Evolutionary conservation across 2,329 filamentous ascomycete genomes (phyloP), one percentile per base, ranked within the genome.

Genomic region (Penicillium brasilianum): DNA sequence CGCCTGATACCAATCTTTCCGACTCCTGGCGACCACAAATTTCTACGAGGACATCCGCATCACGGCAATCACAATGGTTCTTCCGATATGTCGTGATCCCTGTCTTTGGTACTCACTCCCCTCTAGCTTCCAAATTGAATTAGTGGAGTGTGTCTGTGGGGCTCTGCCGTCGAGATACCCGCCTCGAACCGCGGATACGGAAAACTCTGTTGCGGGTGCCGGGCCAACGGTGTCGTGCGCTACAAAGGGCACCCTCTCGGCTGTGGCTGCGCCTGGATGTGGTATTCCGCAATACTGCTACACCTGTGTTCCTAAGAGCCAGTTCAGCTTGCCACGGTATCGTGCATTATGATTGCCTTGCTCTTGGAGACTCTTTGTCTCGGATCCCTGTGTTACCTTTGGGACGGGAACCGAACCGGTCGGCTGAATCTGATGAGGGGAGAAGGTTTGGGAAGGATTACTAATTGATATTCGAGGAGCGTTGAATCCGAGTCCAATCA

Each of bases 81-180:
- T 55, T 20, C 41, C 39, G 10, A 46, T 37, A 49, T 57, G 25
- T 46, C 16, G 8, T 57, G 37, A 54, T 44, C 20, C 53, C 48
- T 43, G 52, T 41, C 48, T 52, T 48, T 53, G 53, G 34, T 20
- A 36, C 39, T 37, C 28, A 39, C 18, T 44, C 36, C 25, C n/a
- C n/a, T n/a, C 25, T 52, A 44, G 44, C 54, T 58, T 39, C 39
- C 28, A 46, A 39, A 53, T 36, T 30, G 34, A 43, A 59, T 50
- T 54, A 44, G 54, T 65, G 59, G 60, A 58, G 59, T 32, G 30
- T 48, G 54, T 59, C 46, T 48, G 57, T 61, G 59, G 59, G 60
- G 51, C 61, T 39, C 39, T 57, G 37, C 62, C 60, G 62, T 62
- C 51, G 54, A 61, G 49, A 56, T 56, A 61, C 55, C 55, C 55